A percentile compares a stretch with the other conserved stretches of the same genome.
These are phyloP conservation scores for Nicotiana obtusifolia DNA, from an alignment of 257 asterid species.

Conservation along the genomic window DNA sequence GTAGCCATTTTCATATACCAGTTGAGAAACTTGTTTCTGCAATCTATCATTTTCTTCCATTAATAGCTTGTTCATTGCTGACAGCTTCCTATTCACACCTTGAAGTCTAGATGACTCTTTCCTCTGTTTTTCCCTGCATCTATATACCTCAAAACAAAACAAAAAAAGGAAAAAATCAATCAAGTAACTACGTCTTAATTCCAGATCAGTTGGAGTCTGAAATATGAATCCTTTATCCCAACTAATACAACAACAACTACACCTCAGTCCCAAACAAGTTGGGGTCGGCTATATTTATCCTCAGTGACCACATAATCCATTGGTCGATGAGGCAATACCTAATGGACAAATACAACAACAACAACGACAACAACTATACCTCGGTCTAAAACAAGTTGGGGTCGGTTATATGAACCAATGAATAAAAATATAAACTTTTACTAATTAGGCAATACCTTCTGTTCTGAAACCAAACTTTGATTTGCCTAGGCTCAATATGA, in stretches of 20 bases:
- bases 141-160: constrained; percentile 14
- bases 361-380: too few species aligned
- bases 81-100: constrained; percentile 70
- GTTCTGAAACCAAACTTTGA: constrained; percentile 95
- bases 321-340: too few species aligned
- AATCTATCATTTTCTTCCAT: constrained; percentile 93
- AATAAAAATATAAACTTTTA: not conserved
- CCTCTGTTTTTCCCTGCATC: constrained; percentile 91
- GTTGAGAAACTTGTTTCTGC: constrained; percentile 83
- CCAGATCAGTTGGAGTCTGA: not conserved
- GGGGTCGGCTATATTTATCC: too few species aligned
- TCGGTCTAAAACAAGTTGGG: not conserved
- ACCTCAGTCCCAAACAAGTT: too few species aligned
- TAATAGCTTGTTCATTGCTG: constrained; percentile 85
- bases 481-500: constrained; percentile 78
- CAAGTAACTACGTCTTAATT: not conserved
- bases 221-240: not conserved
- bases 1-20: constrained; percentile 77
- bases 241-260: too few species aligned
- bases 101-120: constrained; percentile 90
- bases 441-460: constrained; percentile 45
- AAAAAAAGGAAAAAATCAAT: not conserved
- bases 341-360: too few species aligned
- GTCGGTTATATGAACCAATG: not conserved
- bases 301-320: too few species aligned